A percentile compares a stretch with the other conserved stretches of the same genome.
These are phyloP conservation scores for Candida corydali DNA, from an alignment of 805 yeast genomes.

Conservation along the genomic window DNA sequence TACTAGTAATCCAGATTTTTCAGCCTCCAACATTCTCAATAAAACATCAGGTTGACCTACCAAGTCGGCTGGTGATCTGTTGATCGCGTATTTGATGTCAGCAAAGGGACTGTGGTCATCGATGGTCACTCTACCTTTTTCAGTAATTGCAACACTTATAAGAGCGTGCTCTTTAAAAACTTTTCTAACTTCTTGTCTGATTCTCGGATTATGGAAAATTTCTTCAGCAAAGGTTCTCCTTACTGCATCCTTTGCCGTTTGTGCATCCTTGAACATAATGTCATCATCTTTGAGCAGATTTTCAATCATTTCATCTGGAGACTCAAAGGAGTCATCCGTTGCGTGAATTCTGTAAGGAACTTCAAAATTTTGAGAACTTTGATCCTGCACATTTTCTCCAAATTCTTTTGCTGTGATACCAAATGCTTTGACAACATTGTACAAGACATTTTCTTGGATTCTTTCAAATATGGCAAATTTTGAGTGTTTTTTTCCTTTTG, in stretches of 20 bases:
- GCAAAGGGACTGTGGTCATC: slow-evolving; percentile 78
- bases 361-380: slow-evolving; percentile 45
- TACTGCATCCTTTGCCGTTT: slow-evolving; percentile 67
- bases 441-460: slow-evolving; percentile 59
- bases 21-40: slow-evolving; percentile 90
- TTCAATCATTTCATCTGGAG: slow-evolving; percentile 60
- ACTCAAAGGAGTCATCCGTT: slow-evolving; percentile 60
- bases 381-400: slow-evolving; percentile 72
- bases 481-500: slow-evolving; percentile 46
- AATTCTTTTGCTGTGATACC: slow-evolving; percentile 79
- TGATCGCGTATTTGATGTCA: slow-evolving; percentile 86
- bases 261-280: slow-evolving; percentile 51
- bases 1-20: slow-evolving; percentile 65
- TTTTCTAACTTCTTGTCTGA: slow-evolving; percentile 65
- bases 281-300: slow-evolving; percentile 41
- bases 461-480: slow-evolving; percentile 63
- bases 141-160: slow-evolving; percentile 74
- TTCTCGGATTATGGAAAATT: slow-evolving; percentile 72
- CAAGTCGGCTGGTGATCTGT: slow-evolving; percentile 74
- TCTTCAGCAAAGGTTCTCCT: slow-evolving; percentile 76
- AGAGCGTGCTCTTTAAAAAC: slow-evolving; percentile 62
- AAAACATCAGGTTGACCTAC: slow-evolving; percentile 73
- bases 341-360: slow-evolving; percentile 58
- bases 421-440: slow-evolving; percentile 60
- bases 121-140: slow-evolving; percentile 65